Conservation (phyloP, 1,284 basidiomycete species). For the Ganoderma multipileum region DNA sequence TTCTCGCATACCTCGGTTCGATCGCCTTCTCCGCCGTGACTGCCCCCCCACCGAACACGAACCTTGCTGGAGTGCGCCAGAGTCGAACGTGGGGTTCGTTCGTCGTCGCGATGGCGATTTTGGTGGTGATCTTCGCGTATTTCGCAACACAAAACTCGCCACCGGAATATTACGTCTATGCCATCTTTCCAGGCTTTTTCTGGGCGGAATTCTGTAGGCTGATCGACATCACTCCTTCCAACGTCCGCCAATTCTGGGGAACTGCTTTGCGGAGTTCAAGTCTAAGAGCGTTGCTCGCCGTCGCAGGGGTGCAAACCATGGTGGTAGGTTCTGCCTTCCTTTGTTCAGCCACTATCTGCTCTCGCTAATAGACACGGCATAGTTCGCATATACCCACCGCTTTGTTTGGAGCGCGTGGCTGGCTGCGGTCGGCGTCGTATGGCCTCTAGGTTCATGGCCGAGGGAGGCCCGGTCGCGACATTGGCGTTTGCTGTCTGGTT, state of each 20-base stretch:
- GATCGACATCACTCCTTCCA: too few species aligned
- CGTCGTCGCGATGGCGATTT: constrained; percentile 38
- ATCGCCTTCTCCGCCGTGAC: constrained; percentile 67
- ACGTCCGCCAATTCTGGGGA: too few species aligned
- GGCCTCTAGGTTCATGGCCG: constrained; percentile 69
- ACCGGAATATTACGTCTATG: constrained; percentile 80
- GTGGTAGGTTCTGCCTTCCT: too few species aligned
- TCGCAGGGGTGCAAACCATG: constrained; percentile 68
- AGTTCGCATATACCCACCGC: constrained; percentile 75
- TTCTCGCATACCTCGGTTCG: constrained; percentile 81
- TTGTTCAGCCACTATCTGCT: too few species aligned
- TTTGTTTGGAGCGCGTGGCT: constrained; percentile 79
- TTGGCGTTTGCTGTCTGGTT: constrained; percentile 45
- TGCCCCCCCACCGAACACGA: constrained; percentile 46
- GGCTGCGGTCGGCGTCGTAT: constrained; percentile 66
- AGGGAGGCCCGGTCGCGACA: constrained; percentile 36
- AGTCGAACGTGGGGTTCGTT: constrained; percentile 41
- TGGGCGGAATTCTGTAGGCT: constrained; percentile 57
- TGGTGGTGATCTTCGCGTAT: constrained; percentile 51
- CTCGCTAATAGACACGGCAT: not conserved
- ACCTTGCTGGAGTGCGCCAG: constrained; percentile 38
- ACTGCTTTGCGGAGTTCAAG: constrained; percentile 34
- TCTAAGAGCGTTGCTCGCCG: constrained; percentile 42
- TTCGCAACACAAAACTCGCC: constrained; percentile 75
- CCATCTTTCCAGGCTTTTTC: constrained; percentile 79